Base-by-base conservation (phyloP, 192 early-diverging fungal species). In the Entophlyctis luteolus region DNA sequence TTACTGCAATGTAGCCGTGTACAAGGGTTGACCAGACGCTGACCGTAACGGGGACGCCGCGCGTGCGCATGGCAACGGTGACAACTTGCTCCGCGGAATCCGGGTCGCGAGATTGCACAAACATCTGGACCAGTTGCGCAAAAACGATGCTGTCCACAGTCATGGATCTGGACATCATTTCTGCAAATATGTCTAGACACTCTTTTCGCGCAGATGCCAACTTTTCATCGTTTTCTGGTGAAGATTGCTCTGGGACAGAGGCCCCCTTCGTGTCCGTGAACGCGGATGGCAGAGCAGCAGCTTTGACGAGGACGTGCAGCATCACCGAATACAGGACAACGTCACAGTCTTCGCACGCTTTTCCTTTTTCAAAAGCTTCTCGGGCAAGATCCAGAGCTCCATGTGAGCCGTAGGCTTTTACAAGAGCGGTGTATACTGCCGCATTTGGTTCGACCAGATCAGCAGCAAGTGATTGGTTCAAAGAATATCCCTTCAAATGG, bases 71-170 rank as follows among this genome's bases (percentile, higher is more conserved):
- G 0, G 37, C 55, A 23, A 67, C 54, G 28, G 57, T 23, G 37
- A 48, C 55, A 59, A 74, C 22, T 23, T 45, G 6, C 31, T 71
- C 68, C 4, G 76, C 76, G 5, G 47, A 49, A 4, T 46, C 32
- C 16, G 59, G 27, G 16, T 47, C 46, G 3, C 69, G 68, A 3
- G 28, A 27, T 3, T 45, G 38, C 36, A 57, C 53, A 46, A 65
- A 71, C 52, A 56, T 70, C 34, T 60, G 31, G 22, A 72, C 56
- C n/a, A 78, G 59, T 2, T 39, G 63, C 10, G 46, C 49, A 48
- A 71, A 78, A 2, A 62, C 65, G 31, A 73, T 53, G 22, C 38
- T 53, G 53, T 78, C 76, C 2, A 67, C 39, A 25, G 60, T 14
- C 2, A 72, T 27, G 33, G 27, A 20, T 25, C 32, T 16, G 22